Evolutionary conservation across 2,329 filamentous ascomycete genomes (phyloP).

Genomic region (Fusarium tricinctum): DNA sequence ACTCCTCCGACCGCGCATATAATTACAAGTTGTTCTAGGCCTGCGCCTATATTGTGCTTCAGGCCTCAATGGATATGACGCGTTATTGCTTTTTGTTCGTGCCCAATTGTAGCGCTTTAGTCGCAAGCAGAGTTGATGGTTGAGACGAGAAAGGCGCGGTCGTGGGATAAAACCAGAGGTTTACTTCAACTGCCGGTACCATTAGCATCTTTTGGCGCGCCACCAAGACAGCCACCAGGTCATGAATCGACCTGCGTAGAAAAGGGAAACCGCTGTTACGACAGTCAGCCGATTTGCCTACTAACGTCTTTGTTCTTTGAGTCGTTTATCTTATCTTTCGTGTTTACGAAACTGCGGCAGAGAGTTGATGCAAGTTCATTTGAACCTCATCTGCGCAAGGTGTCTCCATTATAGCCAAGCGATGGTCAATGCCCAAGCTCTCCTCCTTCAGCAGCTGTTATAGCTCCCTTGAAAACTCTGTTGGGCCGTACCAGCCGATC

Average conservation of each 20-base stretch:
- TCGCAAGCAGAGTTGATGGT: too few relatives aligned
- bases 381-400: neutral
- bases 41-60: too few relatives aligned
- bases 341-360: neutral
- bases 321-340: neutral
- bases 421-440: neutral
- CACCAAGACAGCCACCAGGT: neutral
- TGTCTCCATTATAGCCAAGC: neutral
- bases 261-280: neutral
- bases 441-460: neutral
- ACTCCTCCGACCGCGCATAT: too few relatives aligned
- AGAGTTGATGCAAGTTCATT: neutral
- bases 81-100: neutral
- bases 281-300: neutral
- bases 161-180: neutral
- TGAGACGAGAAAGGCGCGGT: too few relatives aligned
- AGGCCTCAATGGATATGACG: neutral
- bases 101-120: too few relatives aligned
- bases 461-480: conserved; percentile 28
- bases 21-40: too few relatives aligned
- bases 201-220: conserved; percentile 15
- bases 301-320: neutral
- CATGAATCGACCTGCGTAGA: neutral
- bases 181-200: conserved; percentile 12
- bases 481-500: conserved; percentile 25